Percentiles rank a stretch among this genome's conserved stretches.
Evolutionary conservation across 2,329 filamentous ascomycete species (phyloP).

Genomic region (Apiospora hydei): DNA sequence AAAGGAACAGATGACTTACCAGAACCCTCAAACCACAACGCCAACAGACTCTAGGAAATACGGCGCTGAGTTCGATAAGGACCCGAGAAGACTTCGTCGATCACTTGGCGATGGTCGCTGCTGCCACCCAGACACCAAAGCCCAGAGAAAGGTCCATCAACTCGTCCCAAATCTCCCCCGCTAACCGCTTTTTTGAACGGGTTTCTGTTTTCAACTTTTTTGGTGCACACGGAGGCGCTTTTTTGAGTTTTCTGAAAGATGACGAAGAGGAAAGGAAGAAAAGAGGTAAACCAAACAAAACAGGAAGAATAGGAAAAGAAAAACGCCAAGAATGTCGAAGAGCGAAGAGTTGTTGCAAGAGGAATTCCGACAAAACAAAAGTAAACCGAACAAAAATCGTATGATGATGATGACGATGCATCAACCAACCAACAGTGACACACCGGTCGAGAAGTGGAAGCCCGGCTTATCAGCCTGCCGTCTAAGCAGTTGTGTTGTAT

Average conservation of each 20-base stretch:
- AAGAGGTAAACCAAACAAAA: neutral
- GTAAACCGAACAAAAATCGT: neutral
- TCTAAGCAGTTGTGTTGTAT: neutral
- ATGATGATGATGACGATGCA: constrained; percentile 4
- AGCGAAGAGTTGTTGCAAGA: neutral
- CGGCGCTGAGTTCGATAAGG: constrained; percentile 2
- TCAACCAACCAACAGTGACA: constrained; percentile 17
- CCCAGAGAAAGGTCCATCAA: constrained; percentile 9
- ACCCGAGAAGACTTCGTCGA: constrained; percentile 3
- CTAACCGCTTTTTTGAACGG: constrained; percentile 20
- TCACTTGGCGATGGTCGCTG: constrained; percentile 12
- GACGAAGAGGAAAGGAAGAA: neutral
- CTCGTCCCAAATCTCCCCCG: constrained; percentile 2
- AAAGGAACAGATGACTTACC: neutral
- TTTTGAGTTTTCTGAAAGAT: neutral
- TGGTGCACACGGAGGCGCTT: neutral
- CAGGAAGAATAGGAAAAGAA: neutral
- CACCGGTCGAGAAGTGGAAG: constrained; percentile 12
- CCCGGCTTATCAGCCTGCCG: constrained; percentile 19
- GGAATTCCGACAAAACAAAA: neutral
- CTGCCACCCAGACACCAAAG: constrained; percentile 15
- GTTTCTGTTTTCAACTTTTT: constrained; percentile 17
- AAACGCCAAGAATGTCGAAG: neutral
- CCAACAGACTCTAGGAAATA: neutral
- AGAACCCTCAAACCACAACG: neutral